Conservation (phyloP, 441 rosid species). For the Populus trichocarpa region DNA sequence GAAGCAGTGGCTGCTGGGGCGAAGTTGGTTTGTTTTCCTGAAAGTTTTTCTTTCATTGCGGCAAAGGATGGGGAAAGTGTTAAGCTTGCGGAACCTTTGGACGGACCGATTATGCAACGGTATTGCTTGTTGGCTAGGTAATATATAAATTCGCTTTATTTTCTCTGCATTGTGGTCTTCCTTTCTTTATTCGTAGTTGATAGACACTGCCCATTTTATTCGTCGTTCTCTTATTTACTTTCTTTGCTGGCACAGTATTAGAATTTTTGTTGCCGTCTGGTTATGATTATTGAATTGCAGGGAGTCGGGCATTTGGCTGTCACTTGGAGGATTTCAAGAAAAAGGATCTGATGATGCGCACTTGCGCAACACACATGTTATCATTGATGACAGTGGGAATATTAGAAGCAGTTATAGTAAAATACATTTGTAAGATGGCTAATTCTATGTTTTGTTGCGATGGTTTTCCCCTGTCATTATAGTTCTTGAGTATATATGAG, state of each 20-base stretch:
- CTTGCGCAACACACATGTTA: conserved; percentile 79
- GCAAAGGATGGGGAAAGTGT: conserved; percentile 70
- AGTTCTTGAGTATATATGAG: neutral
- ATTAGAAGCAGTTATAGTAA: conserved; percentile 67
- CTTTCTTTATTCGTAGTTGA: neutral
- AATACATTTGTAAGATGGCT: conserved; percentile 69
- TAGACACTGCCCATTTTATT: neutral
- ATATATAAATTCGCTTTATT: neutral
- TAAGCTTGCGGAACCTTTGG: conserved; percentile 63
- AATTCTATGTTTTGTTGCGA: neutral
- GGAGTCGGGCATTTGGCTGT: conserved; percentile 81
- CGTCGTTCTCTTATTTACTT: neutral
- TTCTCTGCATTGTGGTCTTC: neutral
- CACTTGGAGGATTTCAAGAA: conserved; percentile 95
- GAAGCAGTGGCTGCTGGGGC: conserved; percentile 87
- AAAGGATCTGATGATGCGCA: conserved; percentile 68
- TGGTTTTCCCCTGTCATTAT: neutral
- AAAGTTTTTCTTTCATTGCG: conserved; percentile 75
- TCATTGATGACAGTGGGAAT: conserved; percentile 72
- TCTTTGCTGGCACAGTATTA: neutral
- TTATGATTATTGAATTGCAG: conserved; percentile 33
- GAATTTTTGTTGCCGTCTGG: neutral
- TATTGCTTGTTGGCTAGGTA: conserved; percentile 93
- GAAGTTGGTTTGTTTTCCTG: conserved; percentile 85
- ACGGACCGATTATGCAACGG: conserved; percentile 74